Conservation (phyloP, 176 grass and related monocot genomes). For the Stipa capillata region DNA sequence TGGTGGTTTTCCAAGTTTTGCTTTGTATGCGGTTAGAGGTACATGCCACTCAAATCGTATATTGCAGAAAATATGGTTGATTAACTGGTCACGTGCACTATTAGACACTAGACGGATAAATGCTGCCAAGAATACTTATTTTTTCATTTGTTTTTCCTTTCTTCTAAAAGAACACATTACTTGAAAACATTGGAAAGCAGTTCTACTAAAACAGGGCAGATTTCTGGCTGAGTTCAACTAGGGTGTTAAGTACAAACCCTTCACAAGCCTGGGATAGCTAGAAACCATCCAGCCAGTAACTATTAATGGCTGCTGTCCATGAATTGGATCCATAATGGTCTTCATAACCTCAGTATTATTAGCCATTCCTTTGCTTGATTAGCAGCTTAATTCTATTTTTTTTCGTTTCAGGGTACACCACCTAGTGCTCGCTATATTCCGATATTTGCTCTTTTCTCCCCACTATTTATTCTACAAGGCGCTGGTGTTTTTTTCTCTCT, state of each 20-base stretch:
- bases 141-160: too few species aligned
- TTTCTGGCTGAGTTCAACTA: background rate
- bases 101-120: background rate
- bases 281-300: background rate
- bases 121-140: too few species aligned
- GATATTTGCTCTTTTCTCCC: conserved; percentile 77
- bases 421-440: conserved; percentile 74
- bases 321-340: background rate
- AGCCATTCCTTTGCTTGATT: background rate
- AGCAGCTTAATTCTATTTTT: conserved; percentile 4
- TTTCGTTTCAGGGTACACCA: conserved; percentile 80
- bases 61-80: background rate
- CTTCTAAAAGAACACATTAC: background rate
- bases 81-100: conserved; percentile 8
- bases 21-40: conserved; percentile 97
- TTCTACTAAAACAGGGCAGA: background rate
- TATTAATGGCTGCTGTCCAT: too few species aligned
- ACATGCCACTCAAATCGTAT: conserved; percentile 21
- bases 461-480: conserved; percentile 89
- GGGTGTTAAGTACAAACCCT: background rate
- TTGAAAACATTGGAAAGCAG: background rate
- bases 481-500: conserved; percentile 65
- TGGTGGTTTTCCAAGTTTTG: conserved; percentile 82
- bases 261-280: background rate
- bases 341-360: background rate